Percentiles rank a stretch among this genome's conserved stretches.
Conservation (phyloP, 2,329 filamentous ascomycete species). For the Aspergillus brasiliensis region DNA sequence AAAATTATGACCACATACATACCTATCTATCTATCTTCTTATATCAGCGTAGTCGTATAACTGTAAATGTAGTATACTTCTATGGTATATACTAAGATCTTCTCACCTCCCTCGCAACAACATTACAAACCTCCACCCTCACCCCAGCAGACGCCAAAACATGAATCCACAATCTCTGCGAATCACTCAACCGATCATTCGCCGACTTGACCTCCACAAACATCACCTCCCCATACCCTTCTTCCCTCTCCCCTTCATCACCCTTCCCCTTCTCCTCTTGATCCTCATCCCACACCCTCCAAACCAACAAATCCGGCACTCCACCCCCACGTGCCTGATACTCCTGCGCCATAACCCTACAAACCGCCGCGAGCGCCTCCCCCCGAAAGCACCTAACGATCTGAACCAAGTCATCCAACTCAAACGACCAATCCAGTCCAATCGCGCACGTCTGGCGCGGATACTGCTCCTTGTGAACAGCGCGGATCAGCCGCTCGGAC, state of each 20-base stretch:
- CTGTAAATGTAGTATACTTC: not conserved
- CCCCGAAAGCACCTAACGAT: conserved; percentile 77
- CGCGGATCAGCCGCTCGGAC: conserved; percentile 66
- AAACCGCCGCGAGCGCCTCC: conserved; percentile 78
- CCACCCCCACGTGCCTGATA: conserved; percentile 84
- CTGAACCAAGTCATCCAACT: conserved; percentile 74
- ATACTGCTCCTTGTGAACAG: conserved; percentile 68
- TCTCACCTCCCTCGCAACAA: conserved; percentile 59
- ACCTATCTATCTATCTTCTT: not conserved
- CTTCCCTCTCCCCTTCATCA: not conserved
- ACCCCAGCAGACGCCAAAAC: conserved; percentile 84
- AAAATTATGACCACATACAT: not conserved
- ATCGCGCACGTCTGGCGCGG: conserved; percentile 80
- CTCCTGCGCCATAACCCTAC: conserved; percentile 94
- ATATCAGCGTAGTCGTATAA: not conserved
- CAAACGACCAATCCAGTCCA: conserved; percentile 88
- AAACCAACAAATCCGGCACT: conserved; percentile 89
- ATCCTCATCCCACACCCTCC: conserved; percentile 56
- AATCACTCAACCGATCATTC: conserved; percentile 94
- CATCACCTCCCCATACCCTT: conserved; percentile 60
- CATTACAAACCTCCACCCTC: conserved; percentile 76
- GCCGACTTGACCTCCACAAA: conserved; percentile 80
- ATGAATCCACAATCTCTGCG: conserved; percentile 95
- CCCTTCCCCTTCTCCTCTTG: not conserved
- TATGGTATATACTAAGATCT: not conserved